These are phyloP conservation scores for Houttuynia cordata DNA, from an alignment of 164 flowering plant species.

Conservation along the genomic window DNA sequence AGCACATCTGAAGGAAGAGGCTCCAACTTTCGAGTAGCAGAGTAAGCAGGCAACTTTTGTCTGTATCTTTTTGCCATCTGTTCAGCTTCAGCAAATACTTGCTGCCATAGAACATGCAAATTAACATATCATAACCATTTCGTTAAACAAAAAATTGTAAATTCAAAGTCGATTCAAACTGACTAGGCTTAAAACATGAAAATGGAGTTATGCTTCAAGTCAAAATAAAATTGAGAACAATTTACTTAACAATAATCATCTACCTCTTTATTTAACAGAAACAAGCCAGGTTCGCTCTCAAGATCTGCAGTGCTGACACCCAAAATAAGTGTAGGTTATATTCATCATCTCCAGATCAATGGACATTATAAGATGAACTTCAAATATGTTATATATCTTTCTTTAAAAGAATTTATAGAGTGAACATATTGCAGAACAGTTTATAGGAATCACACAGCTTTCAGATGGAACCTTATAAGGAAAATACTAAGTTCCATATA, in stretches of 20 bases:
- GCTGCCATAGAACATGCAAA: conserved; percentile 25
- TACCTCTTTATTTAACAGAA: conserved; percentile 78
- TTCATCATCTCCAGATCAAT: neutral
- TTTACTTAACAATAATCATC: neutral
- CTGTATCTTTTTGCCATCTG: conserved; percentile 79
- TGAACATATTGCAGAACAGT: neutral
- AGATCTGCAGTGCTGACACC: conserved; percentile 67
- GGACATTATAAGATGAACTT: too few species aligned
- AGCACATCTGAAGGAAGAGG: conserved; percentile 23
- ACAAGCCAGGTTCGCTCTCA: conserved; percentile 89
- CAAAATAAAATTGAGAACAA: neutral
- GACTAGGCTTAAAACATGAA: neutral
- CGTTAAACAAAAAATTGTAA: neutral
- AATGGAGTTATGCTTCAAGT: neutral
- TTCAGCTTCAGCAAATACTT: conserved; percentile 73
- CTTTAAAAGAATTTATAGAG: neutral
- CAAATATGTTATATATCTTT: too few species aligned
- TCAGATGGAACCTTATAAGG: too few species aligned
- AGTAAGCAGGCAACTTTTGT: conserved; percentile 35
- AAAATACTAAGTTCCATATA: too few species aligned
- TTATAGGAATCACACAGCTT: neutral
- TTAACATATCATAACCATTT: neutral
- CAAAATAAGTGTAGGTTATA: neutral
- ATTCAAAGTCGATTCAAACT: neutral
- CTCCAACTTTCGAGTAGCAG: conserved; percentile 21